Base-by-base conservation (phyloP, 768 basidiomycete genomes). In the Boletus patriciae region DNA sequence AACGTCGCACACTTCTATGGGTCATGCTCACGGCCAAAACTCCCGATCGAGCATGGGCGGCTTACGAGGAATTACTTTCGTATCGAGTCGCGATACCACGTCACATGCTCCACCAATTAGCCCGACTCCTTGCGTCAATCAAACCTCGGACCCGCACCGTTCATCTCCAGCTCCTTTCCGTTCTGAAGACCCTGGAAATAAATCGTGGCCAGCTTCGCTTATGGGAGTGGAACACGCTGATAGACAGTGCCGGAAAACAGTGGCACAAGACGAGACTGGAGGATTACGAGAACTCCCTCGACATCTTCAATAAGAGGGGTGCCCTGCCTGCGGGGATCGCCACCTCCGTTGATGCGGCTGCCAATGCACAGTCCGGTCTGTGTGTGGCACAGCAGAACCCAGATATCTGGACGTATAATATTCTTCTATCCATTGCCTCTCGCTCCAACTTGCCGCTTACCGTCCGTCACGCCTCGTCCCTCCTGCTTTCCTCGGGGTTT, bases 201-300 rank as follows among this genome's bases (percentile, higher is more conserved):
- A 75, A 73, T n/a, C 85, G 83, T 13, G 86, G 83, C 23, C 72
- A 53, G 12, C 68, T 90, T 33, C 75, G 81, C 59, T 62, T 74
- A n/a, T 83, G 83, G 78, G 83, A 91, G 67, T 92, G 90, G 88
- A 92, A 92, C 66, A 75, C 82, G 9, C 77, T 93, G 44, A 81
- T 92, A 57, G 79, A 87, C 62, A 78, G 77, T 65, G 84, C 86
- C 1, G 89, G 84, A 16, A 81, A 79, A 57, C 87, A 88, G 4
- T 83, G 80, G 74, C 79, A 88, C 54, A 83, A 79, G 66, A 81
- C 83, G 41, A 71, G 75, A 27, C 58, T 74, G 48, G 79, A 79
- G 55, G 84, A 90, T 58, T 87, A 86, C 71, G 76, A 80, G 54
- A 74, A 77, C 29, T 80, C 88, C 18, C 72, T 90, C 56, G 78